Conservation (phyloP, 352 stramenopile species). For the Phytophthora tubulina region DNA sequence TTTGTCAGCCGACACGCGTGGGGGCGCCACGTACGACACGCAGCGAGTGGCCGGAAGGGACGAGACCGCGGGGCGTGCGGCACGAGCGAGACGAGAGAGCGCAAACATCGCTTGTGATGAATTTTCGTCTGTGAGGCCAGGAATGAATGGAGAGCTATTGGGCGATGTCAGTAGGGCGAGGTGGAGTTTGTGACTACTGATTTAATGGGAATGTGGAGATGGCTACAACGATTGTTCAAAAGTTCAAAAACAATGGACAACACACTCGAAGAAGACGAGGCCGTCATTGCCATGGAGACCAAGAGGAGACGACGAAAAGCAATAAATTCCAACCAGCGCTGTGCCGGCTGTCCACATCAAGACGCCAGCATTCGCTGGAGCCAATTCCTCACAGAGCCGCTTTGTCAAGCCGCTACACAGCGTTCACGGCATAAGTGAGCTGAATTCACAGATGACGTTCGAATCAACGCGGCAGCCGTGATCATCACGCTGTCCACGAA, state of each 20-base stretch:
- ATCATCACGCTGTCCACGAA: too few species aligned
- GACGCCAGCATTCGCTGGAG: background rate
- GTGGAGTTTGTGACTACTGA: background rate
- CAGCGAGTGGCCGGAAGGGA: slow-evolving; percentile 27
- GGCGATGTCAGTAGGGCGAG: background rate
- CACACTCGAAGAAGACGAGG: too few species aligned
- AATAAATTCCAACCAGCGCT: too few species aligned
- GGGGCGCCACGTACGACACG: slow-evolving; percentile 75
- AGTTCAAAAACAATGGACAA: too few species aligned
- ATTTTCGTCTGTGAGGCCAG: slow-evolving; percentile 15
- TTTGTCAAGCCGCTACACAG: too few species aligned
- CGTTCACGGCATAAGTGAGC: too few species aligned
- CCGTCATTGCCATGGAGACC: too few species aligned
- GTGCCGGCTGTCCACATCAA: background rate
- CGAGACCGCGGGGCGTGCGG: slow-evolving; percentile 3
- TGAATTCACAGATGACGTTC: too few species aligned
- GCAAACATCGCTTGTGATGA: slow-evolving; percentile 48
- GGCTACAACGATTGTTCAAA: background rate
- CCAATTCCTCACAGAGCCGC: too few species aligned
- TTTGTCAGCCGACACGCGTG: slow-evolving; percentile 58
- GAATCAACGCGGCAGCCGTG: too few species aligned
- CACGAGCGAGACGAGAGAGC: slow-evolving; percentile 47
- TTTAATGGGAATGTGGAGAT: background rate
- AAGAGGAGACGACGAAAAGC: too few species aligned
- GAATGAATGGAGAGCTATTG: slow-evolving; percentile 22